These are phyloP conservation scores for Epichloe amarillans DNA, from an alignment of 2,329 filamentous ascomycete species.

Conservation along the genomic window DNA sequence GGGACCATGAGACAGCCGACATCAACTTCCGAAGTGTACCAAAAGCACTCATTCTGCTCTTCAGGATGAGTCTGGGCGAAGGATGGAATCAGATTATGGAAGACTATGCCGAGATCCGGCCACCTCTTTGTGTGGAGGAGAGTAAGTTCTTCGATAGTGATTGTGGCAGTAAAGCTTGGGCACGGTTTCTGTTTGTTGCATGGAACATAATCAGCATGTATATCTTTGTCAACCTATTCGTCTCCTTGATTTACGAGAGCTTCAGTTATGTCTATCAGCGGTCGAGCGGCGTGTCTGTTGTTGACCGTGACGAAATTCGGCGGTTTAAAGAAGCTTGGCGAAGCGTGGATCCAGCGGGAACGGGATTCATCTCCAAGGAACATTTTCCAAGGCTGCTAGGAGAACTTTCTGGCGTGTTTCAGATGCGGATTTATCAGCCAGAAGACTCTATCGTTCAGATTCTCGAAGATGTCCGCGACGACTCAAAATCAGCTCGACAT, in stretches of 20 bases:
- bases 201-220: constrained; percentile 99
- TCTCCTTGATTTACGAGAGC: constrained; percentile 97
- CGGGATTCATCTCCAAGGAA: constrained; percentile 82
- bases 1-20: constrained; percentile 56
- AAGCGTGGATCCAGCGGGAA: constrained; percentile 81
- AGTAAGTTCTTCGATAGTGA: constrained; percentile 72
- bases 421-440: constrained; percentile 90
- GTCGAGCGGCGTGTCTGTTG: constrained; percentile 79
- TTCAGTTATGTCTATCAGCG: constrained; percentile 99
- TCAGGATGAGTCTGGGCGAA: constrained; percentile 85
- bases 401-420: constrained; percentile 87
- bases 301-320: constrained; percentile 86
- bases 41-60: constrained; percentile 84
- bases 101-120: constrained; percentile 70
- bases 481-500: constrained; percentile 39
- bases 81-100: constrained; percentile 97
- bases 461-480: constrained; percentile 65
- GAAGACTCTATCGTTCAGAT: constrained; percentile 81
- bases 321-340: constrained; percentile 98
- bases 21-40: constrained; percentile 90
- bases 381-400: constrained; percentile 78
- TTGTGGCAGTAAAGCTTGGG: constrained; percentile 84
- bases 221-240: constrained; percentile 96
- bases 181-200: constrained; percentile 75
- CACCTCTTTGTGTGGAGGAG: constrained; percentile 66